These are phyloP conservation scores for Populus davidiana DNA, from an alignment of 345 rosid species.

Conservation along the genomic window DNA sequence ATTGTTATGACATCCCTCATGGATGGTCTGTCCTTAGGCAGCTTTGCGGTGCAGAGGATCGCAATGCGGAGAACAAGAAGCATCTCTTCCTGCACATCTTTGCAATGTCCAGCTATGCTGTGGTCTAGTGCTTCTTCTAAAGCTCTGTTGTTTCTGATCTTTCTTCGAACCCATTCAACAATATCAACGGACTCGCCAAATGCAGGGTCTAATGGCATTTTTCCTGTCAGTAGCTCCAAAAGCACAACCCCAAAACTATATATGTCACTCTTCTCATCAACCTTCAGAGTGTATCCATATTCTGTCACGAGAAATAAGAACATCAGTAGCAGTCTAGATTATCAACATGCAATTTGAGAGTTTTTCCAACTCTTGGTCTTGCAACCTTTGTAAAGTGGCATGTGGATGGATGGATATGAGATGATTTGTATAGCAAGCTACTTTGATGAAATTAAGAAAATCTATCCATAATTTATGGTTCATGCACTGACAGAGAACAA, in stretches of 20 bases:
- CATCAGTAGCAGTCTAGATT: slow-evolving; percentile 58
- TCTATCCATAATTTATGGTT: background rate
- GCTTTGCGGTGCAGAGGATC: slow-evolving; percentile 71
- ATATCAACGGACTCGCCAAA: slow-evolving; percentile 69
- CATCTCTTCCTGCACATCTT: slow-evolving; percentile 82
- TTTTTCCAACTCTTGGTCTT: slow-evolving; percentile 8
- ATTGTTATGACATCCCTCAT: slow-evolving; percentile 73
- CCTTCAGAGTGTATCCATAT: slow-evolving; percentile 81
- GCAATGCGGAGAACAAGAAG: slow-evolving; percentile 66
- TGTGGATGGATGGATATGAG: background rate
- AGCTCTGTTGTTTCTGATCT: slow-evolving; percentile 47
- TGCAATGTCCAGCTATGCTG: slow-evolving; percentile 71
- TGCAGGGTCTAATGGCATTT: slow-evolving; percentile 69
- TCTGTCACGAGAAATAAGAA: slow-evolving; percentile 35
- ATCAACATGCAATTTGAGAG: slow-evolving; percentile 55
- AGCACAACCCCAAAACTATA: slow-evolving; percentile 81
- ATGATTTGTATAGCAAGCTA: background rate
- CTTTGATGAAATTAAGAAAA: background rate
- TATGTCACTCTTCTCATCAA: slow-evolving; percentile 85
- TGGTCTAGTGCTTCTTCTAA: slow-evolving; percentile 59
- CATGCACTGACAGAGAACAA: background rate
- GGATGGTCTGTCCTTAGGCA: slow-evolving; percentile 82
- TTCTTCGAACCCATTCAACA: slow-evolving; percentile 65
- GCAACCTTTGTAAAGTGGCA: background rate
- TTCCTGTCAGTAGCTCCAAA: slow-evolving; percentile 76